Percentiles rank a stretch among this genome's conserved stretches.
Evolutionary conservation across 768 basidiomycete genomes (phyloP).

Genomic region (Trametes gibbosa): DNA sequence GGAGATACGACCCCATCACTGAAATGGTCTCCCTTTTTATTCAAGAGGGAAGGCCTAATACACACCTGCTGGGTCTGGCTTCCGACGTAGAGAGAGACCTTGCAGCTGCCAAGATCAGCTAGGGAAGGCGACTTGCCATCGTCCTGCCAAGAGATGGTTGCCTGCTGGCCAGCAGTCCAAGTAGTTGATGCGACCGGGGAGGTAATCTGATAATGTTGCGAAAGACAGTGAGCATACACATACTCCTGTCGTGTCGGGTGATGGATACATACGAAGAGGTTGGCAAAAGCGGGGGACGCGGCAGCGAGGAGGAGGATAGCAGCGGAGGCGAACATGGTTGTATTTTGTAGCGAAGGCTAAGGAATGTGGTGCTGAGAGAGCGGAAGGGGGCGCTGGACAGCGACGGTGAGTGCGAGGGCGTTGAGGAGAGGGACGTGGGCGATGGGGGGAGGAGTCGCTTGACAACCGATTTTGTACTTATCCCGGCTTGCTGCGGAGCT

Average conservation of each 20-base stretch:
- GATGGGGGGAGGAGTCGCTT: constrained; percentile 4
- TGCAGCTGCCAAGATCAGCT: constrained; percentile 46
- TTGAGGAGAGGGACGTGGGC: constrained; percentile 16
- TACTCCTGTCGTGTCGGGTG: constrained; percentile 6
- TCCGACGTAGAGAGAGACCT: constrained; percentile 62
- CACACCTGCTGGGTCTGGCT: constrained; percentile 59
- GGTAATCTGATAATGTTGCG: constrained; percentile 48
- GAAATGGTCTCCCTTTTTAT: too few relatives aligned
- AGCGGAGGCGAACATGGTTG: constrained; percentile 50
- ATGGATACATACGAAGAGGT: constrained; percentile 47
- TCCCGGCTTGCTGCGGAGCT: constrained; percentile 9
- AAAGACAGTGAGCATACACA: not conserved
- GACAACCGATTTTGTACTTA: constrained; percentile 16
- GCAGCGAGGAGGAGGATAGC: constrained; percentile 46
- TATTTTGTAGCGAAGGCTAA: constrained; percentile 21
- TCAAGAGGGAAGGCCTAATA: not conserved
- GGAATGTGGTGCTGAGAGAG: constrained; percentile 39
- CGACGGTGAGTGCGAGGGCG: constrained; percentile 14
- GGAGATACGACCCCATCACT: too few relatives aligned
- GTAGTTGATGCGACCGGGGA: constrained; percentile 45
- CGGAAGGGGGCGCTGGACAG: constrained; percentile 29
- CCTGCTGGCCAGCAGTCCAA: constrained; percentile 48
- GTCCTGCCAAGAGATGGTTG: constrained; percentile 61
- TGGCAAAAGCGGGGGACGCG: constrained; percentile 51
- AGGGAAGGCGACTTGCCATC: constrained; percentile 47